Evolutionary conservation across 2,329 filamentous ascomycete species (phyloP).

Genomic region (Daldinia sp.): DNA sequence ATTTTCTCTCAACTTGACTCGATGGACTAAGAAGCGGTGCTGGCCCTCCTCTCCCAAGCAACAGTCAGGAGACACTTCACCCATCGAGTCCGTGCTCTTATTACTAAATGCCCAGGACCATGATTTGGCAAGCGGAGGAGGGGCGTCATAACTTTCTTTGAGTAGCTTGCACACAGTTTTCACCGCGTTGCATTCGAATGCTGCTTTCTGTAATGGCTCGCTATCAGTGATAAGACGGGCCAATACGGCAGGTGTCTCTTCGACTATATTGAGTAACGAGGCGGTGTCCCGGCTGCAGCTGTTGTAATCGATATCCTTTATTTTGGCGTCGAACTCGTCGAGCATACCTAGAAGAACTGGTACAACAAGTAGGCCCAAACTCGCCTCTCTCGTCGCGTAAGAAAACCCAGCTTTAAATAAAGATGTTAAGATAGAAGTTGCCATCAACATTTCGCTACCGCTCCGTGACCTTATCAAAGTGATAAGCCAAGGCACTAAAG

Average conservation of each 20-base stretch:
- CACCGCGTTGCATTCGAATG: conserved; percentile 72
- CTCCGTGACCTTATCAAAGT: conserved; percentile 68
- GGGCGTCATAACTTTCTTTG: conserved; percentile 64
- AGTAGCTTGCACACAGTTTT: conserved; percentile 62
- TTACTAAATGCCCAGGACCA: conserved; percentile 55
- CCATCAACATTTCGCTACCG: conserved; percentile 73
- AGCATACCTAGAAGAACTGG: conserved; percentile 77
- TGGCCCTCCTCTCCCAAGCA: conserved; percentile 72
- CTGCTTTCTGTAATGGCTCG: conserved; percentile 82
- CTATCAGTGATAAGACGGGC: conserved; percentile 84
- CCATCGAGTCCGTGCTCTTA: conserved; percentile 49
- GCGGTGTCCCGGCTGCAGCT: conserved; percentile 49
- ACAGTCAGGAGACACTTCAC: conserved; percentile 55
- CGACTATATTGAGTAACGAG: conserved; percentile 67
- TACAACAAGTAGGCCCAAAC: conserved; percentile 75
- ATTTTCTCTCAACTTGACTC: conserved; percentile 80
- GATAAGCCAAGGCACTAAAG: conserved; percentile 80
- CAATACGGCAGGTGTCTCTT: conserved; percentile 80
- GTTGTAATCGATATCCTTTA: conserved; percentile 53
- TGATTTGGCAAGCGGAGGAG: conserved; percentile 50
- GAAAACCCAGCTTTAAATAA: conserved; percentile 77
- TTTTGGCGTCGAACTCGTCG: conserved; percentile 60
- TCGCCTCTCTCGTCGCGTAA: conserved; percentile 71
- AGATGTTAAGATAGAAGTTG: conserved; percentile 75
- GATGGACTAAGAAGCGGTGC: conserved; percentile 71